phyloP scores from a whole-genome alignment of 2,329 filamentous ascomycete species.

The Fusarium udum region DNA sequence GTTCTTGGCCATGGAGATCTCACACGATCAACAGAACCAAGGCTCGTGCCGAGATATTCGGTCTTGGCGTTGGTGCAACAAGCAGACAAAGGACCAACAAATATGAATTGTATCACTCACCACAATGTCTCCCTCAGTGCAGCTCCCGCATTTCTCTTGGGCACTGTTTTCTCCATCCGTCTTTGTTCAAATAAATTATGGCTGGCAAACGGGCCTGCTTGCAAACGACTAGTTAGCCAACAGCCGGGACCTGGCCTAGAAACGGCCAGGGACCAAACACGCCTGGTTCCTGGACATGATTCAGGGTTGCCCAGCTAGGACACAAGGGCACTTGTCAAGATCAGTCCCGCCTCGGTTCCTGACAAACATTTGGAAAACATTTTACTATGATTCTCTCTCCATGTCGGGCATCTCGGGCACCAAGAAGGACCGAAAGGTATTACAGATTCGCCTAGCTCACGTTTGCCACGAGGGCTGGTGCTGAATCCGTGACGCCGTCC shows the following conservation, averaged over 20 bases:
- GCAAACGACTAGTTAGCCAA: background rate
- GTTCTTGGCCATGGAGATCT: background rate
- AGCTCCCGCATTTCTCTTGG: constrained; percentile 19
- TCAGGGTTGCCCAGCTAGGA: background rate
- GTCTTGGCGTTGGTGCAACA: background rate
- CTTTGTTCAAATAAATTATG: background rate
- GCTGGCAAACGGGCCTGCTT: background rate
- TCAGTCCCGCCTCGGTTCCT: background rate
- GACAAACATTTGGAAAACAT: background rate
- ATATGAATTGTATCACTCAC: background rate
- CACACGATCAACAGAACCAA: background rate
- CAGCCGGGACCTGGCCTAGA: background rate
- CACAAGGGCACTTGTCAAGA: background rate
- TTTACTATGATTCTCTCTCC: background rate
- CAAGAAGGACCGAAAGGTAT: background rate
- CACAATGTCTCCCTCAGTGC: background rate
- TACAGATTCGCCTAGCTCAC: background rate
- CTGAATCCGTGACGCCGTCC: background rate
- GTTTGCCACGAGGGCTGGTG: constrained; percentile 6
- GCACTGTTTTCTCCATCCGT: background rate
- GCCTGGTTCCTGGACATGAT: constrained; percentile 6
- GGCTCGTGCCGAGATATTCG: background rate
- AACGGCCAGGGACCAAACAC: background rate
- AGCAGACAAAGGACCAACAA: background rate
- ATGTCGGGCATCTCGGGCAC: background rate